Conservation (phyloP, 208 protist species). For the Endotrypanum monterogeii region DNA sequence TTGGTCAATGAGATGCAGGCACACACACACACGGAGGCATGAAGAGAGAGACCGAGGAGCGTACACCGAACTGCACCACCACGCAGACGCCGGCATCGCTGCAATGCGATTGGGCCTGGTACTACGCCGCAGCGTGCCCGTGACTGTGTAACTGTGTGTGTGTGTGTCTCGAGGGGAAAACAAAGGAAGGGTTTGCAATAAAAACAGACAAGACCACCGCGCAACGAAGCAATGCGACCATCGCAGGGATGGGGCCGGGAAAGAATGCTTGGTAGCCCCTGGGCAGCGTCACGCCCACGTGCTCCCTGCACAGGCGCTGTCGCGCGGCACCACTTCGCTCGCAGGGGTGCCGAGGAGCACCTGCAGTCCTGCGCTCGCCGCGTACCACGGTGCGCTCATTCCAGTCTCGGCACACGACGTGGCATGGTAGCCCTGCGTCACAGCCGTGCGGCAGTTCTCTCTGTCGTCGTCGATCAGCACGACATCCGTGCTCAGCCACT, state of each 20-base stretch:
- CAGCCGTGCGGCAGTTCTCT: conserved; percentile 36
- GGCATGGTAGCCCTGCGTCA: conserved; percentile 40
- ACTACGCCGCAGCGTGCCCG: not conserved
- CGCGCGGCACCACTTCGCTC: conserved; percentile 16
- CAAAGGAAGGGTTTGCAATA: not conserved
- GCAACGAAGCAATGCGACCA: not conserved
- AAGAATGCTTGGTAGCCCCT: not conserved
- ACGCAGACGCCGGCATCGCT: not conserved
- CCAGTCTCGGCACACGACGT: conserved; percentile 29
- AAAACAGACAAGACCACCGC: not conserved
- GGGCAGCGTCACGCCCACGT: not conserved
- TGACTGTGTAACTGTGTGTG: not conserved
- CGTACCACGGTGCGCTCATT: conserved; percentile 32
- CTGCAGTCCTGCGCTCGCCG: conserved; percentile 16
- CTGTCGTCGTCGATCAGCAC: conserved; percentile 48
- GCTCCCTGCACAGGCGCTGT: not conserved
- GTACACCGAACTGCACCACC: not conserved
- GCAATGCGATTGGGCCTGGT: not conserved
- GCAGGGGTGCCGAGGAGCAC: conserved; percentile 33
- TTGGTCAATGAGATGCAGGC: not conserved
- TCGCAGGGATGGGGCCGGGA: no score
- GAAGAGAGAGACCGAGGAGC: no score
- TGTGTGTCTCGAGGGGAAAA: not conserved
- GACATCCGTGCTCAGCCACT: conserved; percentile 46
- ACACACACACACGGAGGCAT: not conserved